Evolutionary conservation across 176 grass and related monocot species (phyloP).

Genomic region (Alopecurus myosuroides): DNA sequence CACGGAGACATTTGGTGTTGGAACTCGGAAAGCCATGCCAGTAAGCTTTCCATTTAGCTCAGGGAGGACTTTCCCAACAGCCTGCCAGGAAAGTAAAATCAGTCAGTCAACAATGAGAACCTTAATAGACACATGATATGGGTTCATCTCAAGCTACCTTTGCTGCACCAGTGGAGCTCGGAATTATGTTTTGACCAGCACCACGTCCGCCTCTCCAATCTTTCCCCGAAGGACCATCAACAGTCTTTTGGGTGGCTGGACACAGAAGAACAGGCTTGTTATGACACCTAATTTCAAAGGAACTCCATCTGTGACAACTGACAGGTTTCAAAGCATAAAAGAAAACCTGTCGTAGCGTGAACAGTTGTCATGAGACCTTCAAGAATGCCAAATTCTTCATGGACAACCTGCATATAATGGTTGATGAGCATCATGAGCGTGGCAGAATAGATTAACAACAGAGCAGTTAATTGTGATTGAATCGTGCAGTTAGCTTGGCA

Average conservation of each 20-base stretch:
- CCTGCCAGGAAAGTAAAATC: conserved; percentile 39
- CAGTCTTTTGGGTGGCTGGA: conserved; percentile 97
- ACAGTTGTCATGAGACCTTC: conserved; percentile 99
- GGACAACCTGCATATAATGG: conserved; percentile 66
- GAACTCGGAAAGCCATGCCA: conserved; percentile 97
- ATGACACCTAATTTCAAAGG: conserved; percentile 1
- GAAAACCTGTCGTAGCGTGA: conserved; percentile 95
- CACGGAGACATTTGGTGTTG: conserved; percentile 96
- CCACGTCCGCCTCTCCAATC: conserved; percentile 98
- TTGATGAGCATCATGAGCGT: conserved; percentile 14
- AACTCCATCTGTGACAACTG: neutral
- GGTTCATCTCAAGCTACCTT: conserved; percentile 48
- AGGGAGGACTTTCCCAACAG: conserved; percentile 94
- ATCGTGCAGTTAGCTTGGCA: neutral
- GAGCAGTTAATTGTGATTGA: conserved; percentile 2
- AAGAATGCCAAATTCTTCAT: conserved; percentile 95
- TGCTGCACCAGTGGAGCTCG: conserved; percentile 98
- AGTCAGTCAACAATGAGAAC: neutral
- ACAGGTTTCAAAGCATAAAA: conserved; percentile 6
- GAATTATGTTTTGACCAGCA: conserved; percentile 97
- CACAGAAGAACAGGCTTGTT: conserved; percentile 1
- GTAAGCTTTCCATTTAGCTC: conserved; percentile 93
- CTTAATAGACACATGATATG: neutral
- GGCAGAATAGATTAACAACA: conserved; percentile 5
- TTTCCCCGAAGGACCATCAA: conserved; percentile 93